Base-by-base conservation (phyloP, 2,329 filamentous ascomycete species). In the Zasmidium citrigriseum region DNA sequence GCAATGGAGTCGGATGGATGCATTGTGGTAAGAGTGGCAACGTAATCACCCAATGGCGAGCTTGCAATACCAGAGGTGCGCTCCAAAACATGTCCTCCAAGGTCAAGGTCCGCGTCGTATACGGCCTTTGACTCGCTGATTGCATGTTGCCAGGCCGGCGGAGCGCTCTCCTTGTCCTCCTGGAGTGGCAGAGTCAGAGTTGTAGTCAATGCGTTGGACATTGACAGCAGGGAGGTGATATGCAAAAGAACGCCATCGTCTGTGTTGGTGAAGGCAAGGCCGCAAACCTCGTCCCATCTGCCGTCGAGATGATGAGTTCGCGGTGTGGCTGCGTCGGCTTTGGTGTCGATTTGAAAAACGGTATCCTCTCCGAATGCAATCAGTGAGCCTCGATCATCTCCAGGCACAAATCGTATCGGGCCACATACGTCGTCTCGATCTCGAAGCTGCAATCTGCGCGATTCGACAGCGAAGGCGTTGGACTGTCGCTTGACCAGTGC, bases 1-100 rank as follows among this genome's bases (percentile, higher is more conserved):
- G 86, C 82, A 14, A 85, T 73, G 73, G 82, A 80, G 66, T 86
- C 80, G 3, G 78, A 81, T 0, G 84, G 83, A 66, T 87, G 82
- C 24, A 83, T 64, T 1, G 80, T 82, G 48, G 80, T 74, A 55
- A 79, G 82, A 2, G 76, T 75, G 4, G 81, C 83, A 14, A 79
- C 68, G 22, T 78, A 76, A 25, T 80, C 78, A 21, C 77, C 75
- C 18, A 79, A 67, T 18, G 81, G 79, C 16, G 78, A 79, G 2
- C 65, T 55, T 11, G 79, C 76, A 4, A 85, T 71, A 2, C 85
- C 85, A 80, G 82, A 86, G 7, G 79, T 75, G 60, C 80, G 80
- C 5, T 79, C 75, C n/a, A 77, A 70, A 7, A 78, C 76, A 52
- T 81, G 72, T 4, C 80, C 80, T 21, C 77, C 78, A 1, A 86